Base-by-base conservation (phyloP, 495 filamentous ascomycete genomes). In the Penicillium goetzii region DNA sequence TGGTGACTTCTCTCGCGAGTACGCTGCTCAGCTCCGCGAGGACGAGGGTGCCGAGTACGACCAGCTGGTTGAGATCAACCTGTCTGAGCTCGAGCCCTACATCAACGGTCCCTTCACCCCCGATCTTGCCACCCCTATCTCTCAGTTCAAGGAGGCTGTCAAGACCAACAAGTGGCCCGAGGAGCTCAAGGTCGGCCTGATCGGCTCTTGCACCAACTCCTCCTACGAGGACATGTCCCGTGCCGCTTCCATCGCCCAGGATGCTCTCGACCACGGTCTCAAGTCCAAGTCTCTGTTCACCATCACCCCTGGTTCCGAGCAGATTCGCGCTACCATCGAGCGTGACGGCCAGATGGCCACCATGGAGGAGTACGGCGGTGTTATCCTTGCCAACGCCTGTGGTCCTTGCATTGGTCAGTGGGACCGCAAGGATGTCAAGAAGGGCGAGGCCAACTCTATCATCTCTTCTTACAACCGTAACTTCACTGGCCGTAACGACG, bases 71-170 rank as follows among this genome's bases (percentile, higher is more conserved):
- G 94, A 97, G 82, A 89, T 99, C 81, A 93, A 99, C 83, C 87
- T 99, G 40, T 89, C 84, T 56, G 90, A 95, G 79, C 89, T 99
- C 50, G 95, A 99, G 85, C 95, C 95, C 40, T 92, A 99, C 79
- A 92, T 99, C 83, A 99, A 99, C 83, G 95, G 95, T 68, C 95
- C 95, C 58, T 99, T 99, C 88, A 99, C 95, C n/a, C 95, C 95
- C 62, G 95, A 99, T 88, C 88, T 99, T 78, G 93, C 93, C 50
- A 98, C 95, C 45, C 95, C 95, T 21, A 92, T 99, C 81, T 96
- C 93, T 78, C 90, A 97, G 83, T 98, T 97, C 81, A 92, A 92
- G 78, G 89, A 93, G 76, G 92, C 95, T 69, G 95, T 94, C 65
- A 90, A 94, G 85, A 82, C 85, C 68, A 97, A 99, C 81, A 89